Base-by-base conservation (phyloP, 345 rosid species). In the Trapa bicornis region DNA sequence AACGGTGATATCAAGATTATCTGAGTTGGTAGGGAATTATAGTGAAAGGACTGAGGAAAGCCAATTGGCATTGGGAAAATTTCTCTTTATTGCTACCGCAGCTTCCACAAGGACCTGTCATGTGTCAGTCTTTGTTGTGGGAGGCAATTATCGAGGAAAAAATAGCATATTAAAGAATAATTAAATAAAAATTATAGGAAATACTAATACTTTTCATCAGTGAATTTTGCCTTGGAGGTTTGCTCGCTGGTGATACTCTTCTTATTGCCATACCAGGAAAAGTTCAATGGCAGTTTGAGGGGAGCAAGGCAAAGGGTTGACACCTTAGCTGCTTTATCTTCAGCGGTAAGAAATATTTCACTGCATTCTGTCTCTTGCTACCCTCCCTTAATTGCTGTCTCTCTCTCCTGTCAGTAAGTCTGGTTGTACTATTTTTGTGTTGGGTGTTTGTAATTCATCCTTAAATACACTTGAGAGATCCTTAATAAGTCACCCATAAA, bases 301-400 rank as follows among this genome's bases (percentile, higher is more conserved):
- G 97, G 97, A 75, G 86, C 82, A 70, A 94, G 96, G 61, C 99
- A 94, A 80, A 89, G 97, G 66, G 97, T 97, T 80, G 86, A 96
- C 37, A 97, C 99, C 67, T 75, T 94, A 72, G 96, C 96, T 73
- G 99, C 99, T 74, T 85, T 94, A 78, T 75, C 85, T 70, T 81
- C 91, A 70, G 99, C 97, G 74, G 98, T 89, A 83, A 79, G 72
- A 68, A 71, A 57, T 58, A 5, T 61, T 12, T 29, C 7, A 50
- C 54, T 50, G 33, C 65, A 47, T 38, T 39, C 56, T 37, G 2
- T 32, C 62, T 1, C 3, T 13, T 13, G 3, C 56, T 3, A 2
- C 7, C 29, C 29, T 41, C 43, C 7, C 7, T 41, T 41, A 8
- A 4, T 41, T 4, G 7, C 6, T 1, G 43, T 41, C 43, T 41